Conservation (phyloP, 78 protist species). For the Ministeria vibrans region DNA sequence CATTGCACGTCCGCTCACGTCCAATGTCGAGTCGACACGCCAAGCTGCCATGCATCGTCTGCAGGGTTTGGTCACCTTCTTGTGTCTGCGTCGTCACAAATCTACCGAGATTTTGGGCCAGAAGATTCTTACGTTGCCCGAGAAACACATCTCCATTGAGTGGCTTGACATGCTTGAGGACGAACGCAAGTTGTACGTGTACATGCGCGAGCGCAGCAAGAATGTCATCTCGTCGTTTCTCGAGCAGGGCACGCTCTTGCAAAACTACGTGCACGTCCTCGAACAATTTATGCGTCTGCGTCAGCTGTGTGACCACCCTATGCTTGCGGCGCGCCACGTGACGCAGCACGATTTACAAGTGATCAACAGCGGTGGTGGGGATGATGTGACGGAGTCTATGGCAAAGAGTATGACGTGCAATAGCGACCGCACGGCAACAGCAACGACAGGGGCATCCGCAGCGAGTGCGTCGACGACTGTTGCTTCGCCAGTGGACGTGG, state of each 20-base stretch:
- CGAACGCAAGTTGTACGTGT: not conserved
- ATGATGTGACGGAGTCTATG: too few species aligned
- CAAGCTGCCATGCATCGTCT: not conserved
- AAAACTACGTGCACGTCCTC: not conserved
- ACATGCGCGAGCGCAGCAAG: too few species aligned
- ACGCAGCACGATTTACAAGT: too few species aligned
- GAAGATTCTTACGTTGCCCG: not conserved
- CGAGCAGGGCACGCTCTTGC: not conserved
- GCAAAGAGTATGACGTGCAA: too few species aligned
- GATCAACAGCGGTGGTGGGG: too few species aligned
- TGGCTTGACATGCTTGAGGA: not conserved
- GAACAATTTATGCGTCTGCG: not conserved
- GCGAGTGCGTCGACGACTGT: too few species aligned
- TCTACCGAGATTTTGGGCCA: not conserved
- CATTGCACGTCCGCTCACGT: not conserved
- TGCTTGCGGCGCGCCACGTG: too few species aligned
- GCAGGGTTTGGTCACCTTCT: not conserved
- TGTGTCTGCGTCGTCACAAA: not conserved
- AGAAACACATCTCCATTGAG: not conserved
- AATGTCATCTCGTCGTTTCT: not conserved
- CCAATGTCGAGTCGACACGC: not conserved
- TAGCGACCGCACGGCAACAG: too few species aligned
- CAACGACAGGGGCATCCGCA: too few species aligned
- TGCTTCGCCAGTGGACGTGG: too few species aligned
- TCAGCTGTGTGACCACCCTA: not conserved